A percentile compares a stretch with the other conserved stretches of the same genome.
Conservation (phyloP, 1,284 basidiomycete species). For the Leucoagaricus sp. region DNA sequence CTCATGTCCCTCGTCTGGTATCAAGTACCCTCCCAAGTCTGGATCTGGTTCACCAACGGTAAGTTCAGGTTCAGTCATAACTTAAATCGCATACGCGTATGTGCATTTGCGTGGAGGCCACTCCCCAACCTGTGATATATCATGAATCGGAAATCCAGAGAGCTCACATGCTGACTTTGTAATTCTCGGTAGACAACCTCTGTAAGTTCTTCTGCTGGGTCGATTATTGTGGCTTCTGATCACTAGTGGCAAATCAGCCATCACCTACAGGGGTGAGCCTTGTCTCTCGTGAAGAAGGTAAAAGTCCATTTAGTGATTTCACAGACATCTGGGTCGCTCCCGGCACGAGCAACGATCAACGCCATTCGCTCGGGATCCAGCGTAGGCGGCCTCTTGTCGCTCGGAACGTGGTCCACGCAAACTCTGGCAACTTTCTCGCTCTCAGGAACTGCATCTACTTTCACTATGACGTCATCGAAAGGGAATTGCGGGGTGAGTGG, state of each 20-base stretch:
- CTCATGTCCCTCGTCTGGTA: slow-evolving; percentile 55
- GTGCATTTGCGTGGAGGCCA: too few species aligned
- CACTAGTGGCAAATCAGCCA: background rate
- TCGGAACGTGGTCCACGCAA: slow-evolving; percentile 54
- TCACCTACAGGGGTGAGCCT: slow-evolving; percentile 11
- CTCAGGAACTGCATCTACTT: slow-evolving; percentile 39
- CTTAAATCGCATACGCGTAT: background rate
- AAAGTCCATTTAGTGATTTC: background rate
- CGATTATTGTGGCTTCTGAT: background rate
- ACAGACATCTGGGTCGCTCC: slow-evolving; percentile 35
- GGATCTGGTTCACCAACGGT: slow-evolving; percentile 6
- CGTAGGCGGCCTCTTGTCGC: slow-evolving; percentile 46
- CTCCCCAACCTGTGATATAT: too few species aligned
- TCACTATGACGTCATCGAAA: slow-evolving; percentile 49
- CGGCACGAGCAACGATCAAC: slow-evolving; percentile 45
- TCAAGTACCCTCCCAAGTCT: slow-evolving; percentile 55
- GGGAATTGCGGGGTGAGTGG: slow-evolving; percentile 42
- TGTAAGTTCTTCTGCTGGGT: background rate
- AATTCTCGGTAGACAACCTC: slow-evolving; percentile 1
- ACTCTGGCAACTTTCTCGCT: slow-evolving; percentile 48
- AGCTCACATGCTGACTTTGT: too few species aligned
- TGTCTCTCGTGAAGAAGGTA: background rate
- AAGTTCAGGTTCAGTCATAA: background rate
- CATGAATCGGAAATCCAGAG: too few species aligned
- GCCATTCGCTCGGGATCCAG: slow-evolving; percentile 34